Base-by-base conservation (phyloP, 768 basidiomycete species). In the Cystofilobasidium macerans region DNA sequence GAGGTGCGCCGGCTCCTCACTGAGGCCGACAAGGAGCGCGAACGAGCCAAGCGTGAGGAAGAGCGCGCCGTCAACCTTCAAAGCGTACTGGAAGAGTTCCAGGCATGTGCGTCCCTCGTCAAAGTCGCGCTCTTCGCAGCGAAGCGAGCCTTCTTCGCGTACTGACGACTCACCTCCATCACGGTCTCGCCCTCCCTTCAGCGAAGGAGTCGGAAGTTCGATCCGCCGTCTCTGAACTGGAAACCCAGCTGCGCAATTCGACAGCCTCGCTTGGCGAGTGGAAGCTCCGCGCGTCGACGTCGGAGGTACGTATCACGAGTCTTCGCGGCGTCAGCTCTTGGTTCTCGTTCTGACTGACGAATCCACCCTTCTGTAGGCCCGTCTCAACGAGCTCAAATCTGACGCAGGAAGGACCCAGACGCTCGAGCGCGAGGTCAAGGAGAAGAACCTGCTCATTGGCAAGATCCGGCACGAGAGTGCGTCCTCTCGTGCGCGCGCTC, bases 381-480 rank as follows among this genome's bases (percentile, higher is more conserved):
- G 84, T 74, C 76, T 97, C 30, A 84, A 89, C 67, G 88, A 90
- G 69, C 81, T 84, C 6, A 80, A 83, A 40, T 81, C 82, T 6
- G 85, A 84, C 73, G 82, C 83, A 1, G 80, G 83, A 1, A 81
- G 83, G 47, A 85, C 86, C 6, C 81, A 83, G 48, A 83, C 85
- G 53, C 78, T 98, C 3, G 87, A 93, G 75, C 86, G 86, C 73
- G 90, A 98, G 71, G 80, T 95, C 57, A 95, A 91, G 76, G 94
- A 98, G 76, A 98, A 99, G 82, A 86, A 85, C 64, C 78, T 89
- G n/a, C 80, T 95, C 16, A 88, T 95, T n/a, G 88, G 86, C 56
- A 98, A 98, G 75, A 80, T 97, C 65, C 83, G 93, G 56, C 94
- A 98, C 71, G 94, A 99, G 82, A 84, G 93, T 92, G 69, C 47